Base-by-base conservation (phyloP, 2,329 filamentous ascomycete genomes). In the Chaetomiaceae sp. region DNA sequence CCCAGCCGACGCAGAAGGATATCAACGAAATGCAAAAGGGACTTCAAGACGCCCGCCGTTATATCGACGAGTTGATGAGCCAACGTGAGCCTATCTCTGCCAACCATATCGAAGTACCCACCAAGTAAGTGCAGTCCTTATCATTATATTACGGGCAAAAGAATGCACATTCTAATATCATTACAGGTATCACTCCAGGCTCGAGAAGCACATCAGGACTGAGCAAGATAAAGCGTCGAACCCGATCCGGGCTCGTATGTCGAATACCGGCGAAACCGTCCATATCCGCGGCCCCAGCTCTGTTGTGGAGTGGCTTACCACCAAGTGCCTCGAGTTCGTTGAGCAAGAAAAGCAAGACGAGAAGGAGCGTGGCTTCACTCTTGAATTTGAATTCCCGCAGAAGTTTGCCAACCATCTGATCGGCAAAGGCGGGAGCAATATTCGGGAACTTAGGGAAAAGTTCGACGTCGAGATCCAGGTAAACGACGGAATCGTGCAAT, bases 271-370 rank as follows among this genome's bases (percentile, higher is more conserved):
- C 61, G 79, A 80, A 1, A 78, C 76, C 2, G 78, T 92, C 55
- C 86, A 82, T 40, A 79, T 96, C 55, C 86, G 89, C 55, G 92
- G 92, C 20, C 91, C 90, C 20, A 74, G 80, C 42, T 81, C 82
- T 16, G 80, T 81, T 20, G 89, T 96, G 3, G 81, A 87, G 47
- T 80, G 82, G 2, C 78, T 97, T 34, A 78, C 81, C 27, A 72
- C 78, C 32, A 94, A 91, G 74, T 82, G 95, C 49, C 72, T 81
- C 54, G 81, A 81, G 6, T 97, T 96, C 65, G 77, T 97, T 20
- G 85, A 87, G 66, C 87, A 95, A 67, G 90, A 95, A 71, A 88
- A 91, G 73, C 81, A 89, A 68, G 91, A 97, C 57, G 92, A 97
- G 71, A 88, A 94, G 67, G 92, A 97, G 72, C 88, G 92, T 55